Evolutionary conservation across 768 basidiomycete species (phyloP).

Genomic region (Daedalea quercina): DNA sequence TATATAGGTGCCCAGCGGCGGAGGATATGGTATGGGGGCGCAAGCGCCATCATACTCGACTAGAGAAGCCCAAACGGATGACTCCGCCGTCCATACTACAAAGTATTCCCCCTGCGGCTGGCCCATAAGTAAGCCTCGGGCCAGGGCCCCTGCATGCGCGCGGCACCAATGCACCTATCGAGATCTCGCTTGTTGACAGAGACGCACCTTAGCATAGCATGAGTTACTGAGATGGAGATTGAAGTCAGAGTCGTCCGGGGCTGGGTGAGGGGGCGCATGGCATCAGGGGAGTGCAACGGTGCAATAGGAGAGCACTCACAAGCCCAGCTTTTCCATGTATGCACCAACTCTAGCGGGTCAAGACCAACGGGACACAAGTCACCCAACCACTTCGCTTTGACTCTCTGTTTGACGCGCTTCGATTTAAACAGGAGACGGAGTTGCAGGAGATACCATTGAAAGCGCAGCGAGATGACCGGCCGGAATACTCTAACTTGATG

Average conservation of each 20-base stretch:
- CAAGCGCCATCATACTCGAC: too few species aligned
- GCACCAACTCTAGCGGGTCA: conserved; percentile 44
- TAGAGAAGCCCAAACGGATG: too few species aligned
- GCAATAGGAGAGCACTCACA: conserved; percentile 33
- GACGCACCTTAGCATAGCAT: conserved; percentile 62
- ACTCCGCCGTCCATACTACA: too few species aligned
- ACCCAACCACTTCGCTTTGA: conserved; percentile 38
- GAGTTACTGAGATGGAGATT: conserved; percentile 77
- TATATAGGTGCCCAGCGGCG: too few species aligned
- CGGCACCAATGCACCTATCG: too few species aligned
- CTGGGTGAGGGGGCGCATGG: conserved; percentile 30
- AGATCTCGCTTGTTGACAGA: too few species aligned
- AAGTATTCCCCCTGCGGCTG: too few species aligned
- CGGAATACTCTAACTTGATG: conserved; percentile 46
- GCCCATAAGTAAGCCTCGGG: too few species aligned
- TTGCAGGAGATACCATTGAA: conserved; percentile 27
- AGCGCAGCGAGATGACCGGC: conserved; percentile 32
- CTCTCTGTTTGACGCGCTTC: conserved; percentile 7
- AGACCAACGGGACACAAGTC: conserved; percentile 44
- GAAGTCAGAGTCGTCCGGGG: conserved; percentile 67
- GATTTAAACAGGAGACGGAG: conserved; percentile 30
- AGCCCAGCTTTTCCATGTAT: conserved; percentile 43
- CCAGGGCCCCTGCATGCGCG: too few species aligned
- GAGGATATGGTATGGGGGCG: too few species aligned
- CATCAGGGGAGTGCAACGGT: background rate